Evolutionary conservation across 192 early-diverging fungal species (phyloP).

Genomic region (Linnemannia exigua): DNA sequence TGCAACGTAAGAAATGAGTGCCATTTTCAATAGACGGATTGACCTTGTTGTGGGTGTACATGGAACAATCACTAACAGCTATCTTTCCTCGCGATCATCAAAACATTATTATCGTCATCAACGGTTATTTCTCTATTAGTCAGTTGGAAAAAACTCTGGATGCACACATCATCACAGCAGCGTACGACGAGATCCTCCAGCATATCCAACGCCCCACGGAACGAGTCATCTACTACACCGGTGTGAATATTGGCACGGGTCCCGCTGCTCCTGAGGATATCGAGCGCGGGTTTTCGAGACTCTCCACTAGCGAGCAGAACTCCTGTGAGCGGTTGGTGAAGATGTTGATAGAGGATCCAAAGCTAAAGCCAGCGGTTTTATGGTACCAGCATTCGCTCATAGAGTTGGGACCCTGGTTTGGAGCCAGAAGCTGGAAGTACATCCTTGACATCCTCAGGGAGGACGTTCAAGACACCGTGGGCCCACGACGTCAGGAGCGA

Average conservation of each 20-base stretch:
- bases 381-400: constrained; percentile 58
- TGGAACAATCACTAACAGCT: background rate
- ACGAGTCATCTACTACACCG: constrained; percentile 1
- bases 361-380: constrained; percentile 59
- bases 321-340: background rate
- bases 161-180: constrained; percentile 69
- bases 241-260: background rate
- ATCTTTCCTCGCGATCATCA: background rate
- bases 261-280: background rate
- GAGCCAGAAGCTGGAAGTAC: constrained; percentile 77
- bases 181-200: constrained; percentile 50
- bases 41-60: background rate
- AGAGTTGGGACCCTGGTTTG: constrained; percentile 83
- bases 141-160: constrained; percentile 69
- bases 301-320: background rate
- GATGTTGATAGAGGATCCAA: constrained; percentile 12
- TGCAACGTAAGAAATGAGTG: constrained; percentile 21
- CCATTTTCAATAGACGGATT: background rate
- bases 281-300: background rate
- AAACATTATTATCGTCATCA: background rate
- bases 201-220: background rate
- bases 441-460: constrained; percentile 61
- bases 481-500: constrained; percentile 30
- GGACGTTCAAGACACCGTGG: constrained; percentile 30
- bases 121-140: constrained; percentile 11